Percentiles rank a stretch among this genome's conserved stretches.
phyloP scores from a whole-genome alignment of 1,139 yeast genomes.

The Yamadazyma membranifaciens region DNA sequence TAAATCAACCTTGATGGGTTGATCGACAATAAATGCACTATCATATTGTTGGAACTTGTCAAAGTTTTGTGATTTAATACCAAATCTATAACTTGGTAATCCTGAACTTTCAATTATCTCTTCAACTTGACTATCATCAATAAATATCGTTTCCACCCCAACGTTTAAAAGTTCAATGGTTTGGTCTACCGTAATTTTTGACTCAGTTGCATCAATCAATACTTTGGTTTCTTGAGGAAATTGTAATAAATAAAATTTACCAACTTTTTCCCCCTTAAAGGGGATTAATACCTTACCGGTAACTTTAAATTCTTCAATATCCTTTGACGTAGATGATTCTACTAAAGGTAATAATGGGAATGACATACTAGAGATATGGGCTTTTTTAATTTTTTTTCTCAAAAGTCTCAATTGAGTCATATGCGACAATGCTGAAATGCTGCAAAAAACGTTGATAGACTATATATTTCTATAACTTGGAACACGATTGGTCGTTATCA shows the following conservation, averaged over 20 bases:
- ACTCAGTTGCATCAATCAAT: constrained; percentile 32
- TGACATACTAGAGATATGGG: constrained; percentile 2
- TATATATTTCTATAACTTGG: neutral
- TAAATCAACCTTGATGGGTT: constrained; percentile 16
- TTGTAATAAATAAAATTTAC: constrained; percentile 35
- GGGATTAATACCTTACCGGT: constrained; percentile 42
- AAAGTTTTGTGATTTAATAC: constrained; percentile 30
- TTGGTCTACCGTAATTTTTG: constrained; percentile 32
- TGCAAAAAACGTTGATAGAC: constrained; percentile 2
- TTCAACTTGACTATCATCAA: constrained; percentile 30
- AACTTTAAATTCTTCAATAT: constrained; percentile 29
- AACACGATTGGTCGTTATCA: constrained; percentile 9
- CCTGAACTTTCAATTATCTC: constrained; percentile 44
- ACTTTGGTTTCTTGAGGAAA: constrained; percentile 34
- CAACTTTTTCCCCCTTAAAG: constrained; percentile 21
- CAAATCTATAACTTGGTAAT: constrained; percentile 61
- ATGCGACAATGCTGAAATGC: constrained; percentile 5
- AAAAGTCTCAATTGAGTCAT: constrained; percentile 7
- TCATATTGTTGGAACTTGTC: constrained; percentile 15
- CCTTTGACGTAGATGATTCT: constrained; percentile 20
- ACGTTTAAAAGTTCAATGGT: constrained; percentile 60
- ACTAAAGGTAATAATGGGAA: constrained; percentile 47
- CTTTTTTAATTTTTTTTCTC: constrained; percentile 4
- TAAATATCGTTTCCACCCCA: constrained; percentile 60
- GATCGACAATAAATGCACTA: constrained; percentile 24